Base-by-base conservation (phyloP, 345 rosid genomes). In the Citrus sp. region DNA sequence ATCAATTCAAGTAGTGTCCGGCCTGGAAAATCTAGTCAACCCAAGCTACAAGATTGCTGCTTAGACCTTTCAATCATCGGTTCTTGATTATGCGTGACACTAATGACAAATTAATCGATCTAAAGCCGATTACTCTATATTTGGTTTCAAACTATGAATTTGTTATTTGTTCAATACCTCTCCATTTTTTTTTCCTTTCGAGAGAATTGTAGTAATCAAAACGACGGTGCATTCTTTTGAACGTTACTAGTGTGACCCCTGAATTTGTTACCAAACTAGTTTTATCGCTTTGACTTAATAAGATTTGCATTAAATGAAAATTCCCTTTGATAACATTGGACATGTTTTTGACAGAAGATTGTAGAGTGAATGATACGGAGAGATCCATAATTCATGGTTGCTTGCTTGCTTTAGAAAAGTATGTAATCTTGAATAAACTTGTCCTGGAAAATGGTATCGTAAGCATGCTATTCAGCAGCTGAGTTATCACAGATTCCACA, bases 41-140 rank as follows among this genome's bases (percentile, higher is more conserved):
- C 98, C 99, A n/a, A 96, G 89, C 80, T 96, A 94, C 89, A 92
- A 96, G 86, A 91, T 96, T 81, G 95, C 94, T 38, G 93, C 94
- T 61, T 96, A 94, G 87, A 73, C 19, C 75, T 25, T 58, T 66
- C 60, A 42, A 35, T 37, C 69, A 73, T 49, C 35, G 40, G 61
- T 77, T 37, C 1, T 65, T 7, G 18, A 61, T 40, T 59, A 21
- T 5, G 21, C 9, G 5, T 12, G 60, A 35, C 21, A 35, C 42
- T 72, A 71, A 46, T 46, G 58, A 46, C 75, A 25, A 61, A 62
- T 32, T 54, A 38, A 61, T 35, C 7, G 42, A 64, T 30, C 34
- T 34, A 54, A 71, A 61, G 32, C 65, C 22, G 14, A 59, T 25
- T 38, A 32, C 51, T 72, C 66, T 35, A 42, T 76, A 34, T 46